These are phyloP conservation scores for Saccharomycopsis crataegensis DNA, from an alignment of 1,139 yeast genomes.

Conservation along the genomic window DNA sequence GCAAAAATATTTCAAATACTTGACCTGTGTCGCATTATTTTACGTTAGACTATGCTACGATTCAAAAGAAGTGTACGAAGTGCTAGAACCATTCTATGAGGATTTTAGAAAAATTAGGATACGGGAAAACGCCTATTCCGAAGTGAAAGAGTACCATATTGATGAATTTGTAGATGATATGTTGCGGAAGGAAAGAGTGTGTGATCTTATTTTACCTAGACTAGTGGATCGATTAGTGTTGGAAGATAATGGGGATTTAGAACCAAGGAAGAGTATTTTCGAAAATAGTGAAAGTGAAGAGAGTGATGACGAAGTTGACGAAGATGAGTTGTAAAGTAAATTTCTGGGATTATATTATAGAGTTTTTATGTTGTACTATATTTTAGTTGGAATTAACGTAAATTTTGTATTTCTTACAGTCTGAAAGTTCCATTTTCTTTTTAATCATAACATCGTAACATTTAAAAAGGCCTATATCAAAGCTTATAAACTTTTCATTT, in stretches of 20 bases:
- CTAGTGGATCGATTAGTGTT: constrained; percentile 27
- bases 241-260: constrained; percentile 33
- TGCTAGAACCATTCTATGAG: constrained; percentile 34
- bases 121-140: constrained; percentile 26
- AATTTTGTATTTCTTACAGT: too few species aligned
- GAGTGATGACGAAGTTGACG: constrained; percentile 19
- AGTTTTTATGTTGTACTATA: too few species aligned
- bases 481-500: too few species aligned
- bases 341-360: neutral
- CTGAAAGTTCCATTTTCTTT: too few species aligned
- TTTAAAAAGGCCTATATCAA: too few species aligned
- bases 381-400: neutral
- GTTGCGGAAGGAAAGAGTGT: constrained; percentile 36
- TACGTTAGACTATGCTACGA: constrained; percentile 39
- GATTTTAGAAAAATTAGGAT: constrained; percentile 42
- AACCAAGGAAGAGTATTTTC: constrained; percentile 30
- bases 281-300: constrained; percentile 25
- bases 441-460: too few species aligned
- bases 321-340: constrained; percentile 3
- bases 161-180: constrained; percentile 48
- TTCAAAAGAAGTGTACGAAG: constrained; percentile 31
- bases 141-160: constrained; percentile 31
- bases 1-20: constrained; percentile 48
- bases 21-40: constrained; percentile 42
- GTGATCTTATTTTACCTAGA: constrained; percentile 43